A percentile compares a stretch with the other conserved stretches of the same genome.
Evolutionary conservation across 192 early-diverging fungal species (phyloP).

Genomic region (Backusella psychrophila): DNA sequence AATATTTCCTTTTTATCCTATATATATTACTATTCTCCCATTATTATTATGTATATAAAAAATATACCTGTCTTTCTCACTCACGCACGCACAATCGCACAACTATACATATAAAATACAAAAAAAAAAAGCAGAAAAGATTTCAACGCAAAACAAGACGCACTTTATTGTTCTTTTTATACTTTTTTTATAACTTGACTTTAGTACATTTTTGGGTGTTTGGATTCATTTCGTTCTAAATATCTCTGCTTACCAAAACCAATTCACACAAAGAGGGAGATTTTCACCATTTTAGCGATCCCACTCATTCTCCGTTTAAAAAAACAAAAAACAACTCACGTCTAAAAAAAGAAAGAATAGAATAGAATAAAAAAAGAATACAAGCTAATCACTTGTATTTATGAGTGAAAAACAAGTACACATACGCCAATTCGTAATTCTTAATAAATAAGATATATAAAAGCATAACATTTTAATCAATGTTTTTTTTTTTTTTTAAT

Average conservation of each 20-base stretch:
- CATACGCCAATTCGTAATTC: not conserved
- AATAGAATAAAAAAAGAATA: not conserved
- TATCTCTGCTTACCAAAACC: not conserved
- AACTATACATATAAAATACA: not conserved
- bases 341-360: not conserved
- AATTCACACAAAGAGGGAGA: not conserved
- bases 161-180: not conserved
- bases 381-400: not conserved
- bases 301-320: not conserved
- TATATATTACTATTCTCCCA: not conserved
- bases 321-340: not conserved
- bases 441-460: not conserved
- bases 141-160: not conserved
- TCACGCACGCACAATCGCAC: not conserved
- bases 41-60: constrained; percentile 2
- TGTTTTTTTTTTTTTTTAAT: constrained; percentile 4
- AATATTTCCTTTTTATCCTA: not conserved
- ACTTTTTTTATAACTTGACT: no score
- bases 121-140: not conserved
- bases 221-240: not conserved
- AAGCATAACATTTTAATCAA: not conserved
- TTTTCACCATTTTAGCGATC: not conserved
- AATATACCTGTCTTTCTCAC: not conserved
- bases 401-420: not conserved
- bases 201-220: not conserved